Base-by-base conservation (phyloP, 2,329 filamentous ascomycete genomes). In the Epichloe brachyelytri region DNA sequence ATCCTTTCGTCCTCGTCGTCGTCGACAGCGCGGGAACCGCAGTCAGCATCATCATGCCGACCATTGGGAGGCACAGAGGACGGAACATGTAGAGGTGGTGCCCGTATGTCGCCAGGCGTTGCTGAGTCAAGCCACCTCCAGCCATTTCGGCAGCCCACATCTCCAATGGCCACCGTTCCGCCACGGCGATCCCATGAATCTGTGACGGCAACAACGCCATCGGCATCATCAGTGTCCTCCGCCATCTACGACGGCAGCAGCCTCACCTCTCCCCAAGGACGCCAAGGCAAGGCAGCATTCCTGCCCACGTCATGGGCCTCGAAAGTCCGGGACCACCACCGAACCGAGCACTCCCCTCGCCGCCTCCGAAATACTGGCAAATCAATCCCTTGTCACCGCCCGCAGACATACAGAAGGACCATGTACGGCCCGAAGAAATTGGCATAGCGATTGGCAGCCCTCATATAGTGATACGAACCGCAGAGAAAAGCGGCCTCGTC, bases 271-370 rank as follows among this genome's bases (percentile, higher is more conserved):
- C 48, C 11, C 54, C 49, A 5, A 43, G 38, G 19, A 52, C 55
- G 8, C 49, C 56, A 30, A 19, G 30, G 5, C 39, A 48, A 11
- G 46, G 10, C 20, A 30, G 26, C 3, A 19, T 46, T 4, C 52
- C 56, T 1, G 51, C 55, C 3, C 52, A 54, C n/a, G 51, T 60
- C 44, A 50, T 54, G 40, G 39, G 52, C 36, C 54, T 65, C 22
- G 55, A 58, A n/a, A 60, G 63, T 30, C 60, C 68, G 19, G 71
- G 72, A 0, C 72, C 75, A 0, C 72, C 73, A 0, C 74, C 74
- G 0, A 71, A 55, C 5, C 63, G 67, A n/a, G 70, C 70, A 3
- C 65, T 76, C 3, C 71, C 71, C 0, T 56, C 58, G 1, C 62
- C 63, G 5, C 65, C 65, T 6, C 22, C 44, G 17, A 47, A 48